phyloP scores from a whole-genome alignment of 805 yeast genomes.

The Sungouiozyma ichnusensis region DNA sequence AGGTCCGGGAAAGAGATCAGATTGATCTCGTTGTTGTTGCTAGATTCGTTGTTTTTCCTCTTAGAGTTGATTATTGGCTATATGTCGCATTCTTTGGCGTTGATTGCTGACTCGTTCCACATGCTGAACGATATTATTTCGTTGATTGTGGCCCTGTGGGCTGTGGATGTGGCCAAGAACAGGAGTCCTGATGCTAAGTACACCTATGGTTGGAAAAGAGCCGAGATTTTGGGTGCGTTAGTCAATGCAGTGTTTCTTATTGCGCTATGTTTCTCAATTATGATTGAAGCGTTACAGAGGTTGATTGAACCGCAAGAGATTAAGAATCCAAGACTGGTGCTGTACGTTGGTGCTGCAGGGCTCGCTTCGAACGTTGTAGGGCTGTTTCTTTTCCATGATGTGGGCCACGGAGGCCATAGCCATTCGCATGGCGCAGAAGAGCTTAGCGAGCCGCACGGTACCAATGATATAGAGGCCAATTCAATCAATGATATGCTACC shows the following conservation, averaged over 20 bases:
- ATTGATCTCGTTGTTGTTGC: conserved; percentile 55
- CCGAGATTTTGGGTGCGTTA: conserved; percentile 91
- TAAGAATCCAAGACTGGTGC: conserved; percentile 70
- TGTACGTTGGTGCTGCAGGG: conserved; percentile 78
- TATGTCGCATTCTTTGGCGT: conserved; percentile 85
- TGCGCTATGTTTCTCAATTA: conserved; percentile 85
- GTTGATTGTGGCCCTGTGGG: conserved; percentile 87
- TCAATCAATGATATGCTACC: conserved; percentile 19
- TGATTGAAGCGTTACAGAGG: conserved; percentile 88
- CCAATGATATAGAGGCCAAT: neutral
- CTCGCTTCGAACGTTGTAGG: conserved; percentile 76
- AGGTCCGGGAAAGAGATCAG: conserved; percentile 47
- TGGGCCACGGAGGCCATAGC: conserved; percentile 36
- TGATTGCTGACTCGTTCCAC: conserved; percentile 94
- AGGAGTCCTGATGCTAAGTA: conserved; percentile 76
- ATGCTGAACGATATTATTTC: conserved; percentile 94
- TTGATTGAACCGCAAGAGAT: conserved; percentile 71
- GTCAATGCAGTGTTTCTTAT: conserved; percentile 86
- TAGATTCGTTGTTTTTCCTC: conserved; percentile 78
- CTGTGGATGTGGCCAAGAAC: conserved; percentile 79
- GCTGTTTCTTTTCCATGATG: conserved; percentile 74
- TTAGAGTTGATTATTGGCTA: conserved; percentile 80
- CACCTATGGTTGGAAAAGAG: conserved; percentile 97
- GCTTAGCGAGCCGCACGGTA: conserved; percentile 9
- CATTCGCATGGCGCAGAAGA: conserved; percentile 21